phyloP scores from a whole-genome alignment of 352 stramenopile genomes.

The Phytopythium delawarense region DNA sequence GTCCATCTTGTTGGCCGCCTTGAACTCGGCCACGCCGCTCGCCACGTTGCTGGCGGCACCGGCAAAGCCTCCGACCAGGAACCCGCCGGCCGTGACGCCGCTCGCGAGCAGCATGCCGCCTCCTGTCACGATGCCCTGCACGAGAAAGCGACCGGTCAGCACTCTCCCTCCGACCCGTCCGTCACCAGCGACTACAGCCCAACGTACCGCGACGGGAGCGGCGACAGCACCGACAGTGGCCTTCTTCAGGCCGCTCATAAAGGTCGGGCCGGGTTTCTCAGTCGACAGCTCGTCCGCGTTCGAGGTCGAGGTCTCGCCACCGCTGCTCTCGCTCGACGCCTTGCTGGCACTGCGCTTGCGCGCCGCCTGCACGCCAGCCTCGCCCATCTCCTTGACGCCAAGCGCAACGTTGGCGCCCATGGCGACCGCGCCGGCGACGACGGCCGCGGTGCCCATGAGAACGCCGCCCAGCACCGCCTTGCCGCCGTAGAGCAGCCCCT shows the following conservation, averaged over 20 bases:
- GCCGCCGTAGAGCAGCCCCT: constrained; percentile 79
- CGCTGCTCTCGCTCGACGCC: constrained; percentile 31
- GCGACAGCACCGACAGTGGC: constrained; percentile 77
- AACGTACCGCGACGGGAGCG: constrained; percentile 71
- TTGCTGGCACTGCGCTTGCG: constrained; percentile 60
- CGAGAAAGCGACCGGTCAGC: neutral
- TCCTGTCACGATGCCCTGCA: constrained; percentile 69
- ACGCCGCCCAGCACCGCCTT: constrained; percentile 80
- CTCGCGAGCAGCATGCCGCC: constrained; percentile 72
- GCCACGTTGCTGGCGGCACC: constrained; percentile 79
- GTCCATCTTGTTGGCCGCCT: constrained; percentile 71
- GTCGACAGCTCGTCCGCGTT: constrained; percentile 34
- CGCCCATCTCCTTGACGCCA: constrained; percentile 85
- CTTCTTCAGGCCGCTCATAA: constrained; percentile 85
- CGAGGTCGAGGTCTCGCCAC: constrained; percentile 12
- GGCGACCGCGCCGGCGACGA: constrained; percentile 67
- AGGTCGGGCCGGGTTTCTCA: constrained; percentile 70
- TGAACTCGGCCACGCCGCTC: constrained; percentile 76
- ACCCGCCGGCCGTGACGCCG: constrained; percentile 69
- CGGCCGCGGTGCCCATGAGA: constrained; percentile 78
- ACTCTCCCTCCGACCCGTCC: neutral
- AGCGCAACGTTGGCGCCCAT: constrained; percentile 83
- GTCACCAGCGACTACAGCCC: neutral
- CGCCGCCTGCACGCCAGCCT: constrained; percentile 73
- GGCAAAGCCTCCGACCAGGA: constrained; percentile 78